Base-by-base conservation (phyloP, 2,329 filamentous ascomycete genomes). In the Chrysoporthe deuterocubensis region DNA sequence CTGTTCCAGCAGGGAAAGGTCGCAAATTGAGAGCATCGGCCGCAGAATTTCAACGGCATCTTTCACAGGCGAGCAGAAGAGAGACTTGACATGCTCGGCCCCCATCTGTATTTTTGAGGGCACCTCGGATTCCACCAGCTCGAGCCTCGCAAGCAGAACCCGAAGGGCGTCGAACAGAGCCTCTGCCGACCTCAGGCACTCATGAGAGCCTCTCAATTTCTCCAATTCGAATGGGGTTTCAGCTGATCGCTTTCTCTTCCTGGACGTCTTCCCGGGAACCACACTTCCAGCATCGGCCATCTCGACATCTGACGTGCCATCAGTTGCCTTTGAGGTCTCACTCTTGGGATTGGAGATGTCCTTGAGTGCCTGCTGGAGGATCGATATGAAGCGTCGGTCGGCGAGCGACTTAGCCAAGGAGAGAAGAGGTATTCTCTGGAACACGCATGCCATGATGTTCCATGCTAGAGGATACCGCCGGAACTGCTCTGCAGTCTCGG, bases 391-490 rank as follows among this genome's bases (percentile, higher is more conserved):
- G 58, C 87, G 85, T 67, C 90, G 84, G 67, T 94, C 89, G 32
- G 87, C 89, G 7, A 97, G 83, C 4, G 91, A 88, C 67, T 89
- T 89, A 9, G 92, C 91, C 34, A 92, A 82, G 13, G 88, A 89
- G 58, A 91, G 89, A 0, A 89, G 81, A 0, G 92, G 90, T 21
- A 95, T 87, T n/a, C 88, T 81, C 62, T 83, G 81, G 65, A 92
- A 84, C 60, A 91, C 81, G 68, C 84, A 84, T 57, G 82, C 81
- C 34, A 94, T 76, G 46, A 93, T 83, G 42, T 80, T 82, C 91
- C 88, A 90, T 11, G 86, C 82, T 64, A 85, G 75, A 59, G 86
- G 85, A 72, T 84, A 87, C 70, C 86, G 81, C 72, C 87, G 83
- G 62, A 87, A 72, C 52, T 80, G 83, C 74, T 88, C 85, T 64